A percentile compares a stretch with the other conserved stretches of the same genome.
These are phyloP conservation scores for Theobroma grandiflorum DNA, from an alignment of 441 rosid genomes.

Conservation along the genomic window DNA sequence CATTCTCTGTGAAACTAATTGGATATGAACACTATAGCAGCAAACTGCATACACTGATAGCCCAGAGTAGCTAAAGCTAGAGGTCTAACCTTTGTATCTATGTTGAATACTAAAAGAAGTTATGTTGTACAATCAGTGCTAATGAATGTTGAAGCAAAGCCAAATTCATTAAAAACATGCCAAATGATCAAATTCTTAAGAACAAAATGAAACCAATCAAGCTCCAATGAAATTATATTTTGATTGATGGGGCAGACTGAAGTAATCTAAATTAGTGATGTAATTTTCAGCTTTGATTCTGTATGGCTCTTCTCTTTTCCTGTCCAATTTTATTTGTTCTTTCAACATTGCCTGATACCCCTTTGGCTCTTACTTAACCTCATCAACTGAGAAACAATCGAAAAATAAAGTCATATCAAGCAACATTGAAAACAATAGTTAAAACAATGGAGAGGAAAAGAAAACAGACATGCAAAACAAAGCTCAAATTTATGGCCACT, in stretches of 20 bases:
- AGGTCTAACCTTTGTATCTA: not conserved
- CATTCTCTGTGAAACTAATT: not conserved
- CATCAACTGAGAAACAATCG: not conserved
- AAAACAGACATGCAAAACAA: not conserved
- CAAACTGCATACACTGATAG: not conserved
- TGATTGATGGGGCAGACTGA: not conserved
- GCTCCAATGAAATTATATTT: not conserved
- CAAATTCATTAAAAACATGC: not conserved
- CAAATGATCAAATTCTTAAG: not conserved
- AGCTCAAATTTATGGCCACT: slow-evolving; percentile 4
- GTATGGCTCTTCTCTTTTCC: not conserved
- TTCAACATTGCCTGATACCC: not conserved
- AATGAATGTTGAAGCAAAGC: slow-evolving; percentile 15
- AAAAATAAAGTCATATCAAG: not conserved
- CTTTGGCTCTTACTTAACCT: not conserved
- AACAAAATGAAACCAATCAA: not conserved
- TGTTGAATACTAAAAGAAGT: not conserved
- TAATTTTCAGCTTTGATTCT: not conserved
- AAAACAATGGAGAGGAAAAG: not conserved
- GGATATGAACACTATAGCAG: not conserved
- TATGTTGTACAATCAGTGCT: not conserved
- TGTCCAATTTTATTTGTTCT: not conserved
- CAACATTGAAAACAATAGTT: not conserved
- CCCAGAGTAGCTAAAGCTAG: slow-evolving; percentile 7
- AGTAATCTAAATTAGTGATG: not conserved